Evolutionary conservation across 2,329 filamentous ascomycete species (phyloP), one percentile per base, ranked within the genome.

Genomic region (Ceratocystis smalleyi): DNA sequence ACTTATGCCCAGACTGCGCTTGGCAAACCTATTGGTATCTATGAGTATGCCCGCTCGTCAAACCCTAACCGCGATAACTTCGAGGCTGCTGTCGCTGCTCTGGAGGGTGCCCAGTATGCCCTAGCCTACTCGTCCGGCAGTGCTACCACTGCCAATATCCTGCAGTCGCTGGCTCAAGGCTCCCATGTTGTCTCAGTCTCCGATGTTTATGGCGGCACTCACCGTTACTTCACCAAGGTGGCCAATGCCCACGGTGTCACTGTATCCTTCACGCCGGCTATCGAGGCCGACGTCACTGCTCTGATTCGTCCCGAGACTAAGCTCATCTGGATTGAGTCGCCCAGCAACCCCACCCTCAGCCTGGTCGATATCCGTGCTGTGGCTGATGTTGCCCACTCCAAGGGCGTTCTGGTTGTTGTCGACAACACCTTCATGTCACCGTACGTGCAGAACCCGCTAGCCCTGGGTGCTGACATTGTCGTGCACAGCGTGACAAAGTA

Each of bases 401-500:
- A 89, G 72, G 92, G 91, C 67, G 89, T 97, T 71, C 80, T 89
- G 73, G 94, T 99, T 54, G 94, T 99, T n/a, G 94, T 99, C 51
- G 94, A 99, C 79, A 99, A 99, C 79, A 99, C 94, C 22, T 99
- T 99, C 80, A 80, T 97, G 72, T 92, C 88, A 67, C 94, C 94
- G 40, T 99, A 97, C 74, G 83, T 99, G 59, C 94, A 99, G 77
- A 97, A 96, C 76, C 94, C 94, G 2, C 84, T 99, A 64, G 87
- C 95, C 72, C 89, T 92, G 73, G 94, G 94, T 70, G 94, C 94
- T 69, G 94, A 99, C 75, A 91, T 97, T 68, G 92, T 97, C 69
- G 88, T 97, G 54, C 92, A 97, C 81, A 91, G 86, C 64, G 94
- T 99, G 64, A 99, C 94, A 55, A 99, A 99, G 78, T 99, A 97